Evolutionary conservation across 2,329 filamentous ascomycete species (phyloP).

Genomic region (Alternaria sp.): DNA sequence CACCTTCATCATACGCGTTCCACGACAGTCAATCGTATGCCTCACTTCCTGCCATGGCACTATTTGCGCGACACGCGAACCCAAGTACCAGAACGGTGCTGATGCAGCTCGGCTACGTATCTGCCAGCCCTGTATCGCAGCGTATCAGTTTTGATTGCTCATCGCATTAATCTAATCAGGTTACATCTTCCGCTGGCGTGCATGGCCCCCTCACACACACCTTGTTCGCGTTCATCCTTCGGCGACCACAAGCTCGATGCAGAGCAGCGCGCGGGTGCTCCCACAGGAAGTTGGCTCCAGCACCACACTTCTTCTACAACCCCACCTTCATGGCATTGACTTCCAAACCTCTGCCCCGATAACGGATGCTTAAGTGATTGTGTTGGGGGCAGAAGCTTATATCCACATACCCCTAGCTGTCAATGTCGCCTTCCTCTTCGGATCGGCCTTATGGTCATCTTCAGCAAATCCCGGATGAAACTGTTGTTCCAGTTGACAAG

Average conservation of each 20-base stretch:
- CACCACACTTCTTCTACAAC: not conserved
- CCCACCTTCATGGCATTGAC: not conserved
- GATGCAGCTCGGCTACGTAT: constrained; percentile 36
- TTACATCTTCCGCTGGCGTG: constrained; percentile 44
- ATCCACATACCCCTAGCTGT: not conserved
- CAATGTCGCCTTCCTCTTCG: constrained; percentile 6
- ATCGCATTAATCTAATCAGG: constrained; percentile 42
- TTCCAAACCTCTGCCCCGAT: not conserved
- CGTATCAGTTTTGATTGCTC: constrained; percentile 37
- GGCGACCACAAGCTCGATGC: constrained; percentile 5
- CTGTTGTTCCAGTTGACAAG: constrained; percentile 1
- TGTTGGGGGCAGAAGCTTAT: constrained; percentile 1
- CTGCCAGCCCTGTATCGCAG: constrained; percentile 31
- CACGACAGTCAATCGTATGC: constrained; percentile 20
- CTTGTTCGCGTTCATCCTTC: constrained; percentile 6
- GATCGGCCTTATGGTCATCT: constrained; percentile 10
- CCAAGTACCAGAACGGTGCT: constrained; percentile 35
- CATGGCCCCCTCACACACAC: constrained; percentile 28
- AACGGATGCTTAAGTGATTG: not conserved
- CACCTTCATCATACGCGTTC: constrained; percentile 11
- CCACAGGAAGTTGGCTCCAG: not conserved
- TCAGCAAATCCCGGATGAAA: constrained; percentile 14
- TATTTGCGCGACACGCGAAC: constrained; percentile 30
- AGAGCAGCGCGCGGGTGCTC: constrained; percentile 6
- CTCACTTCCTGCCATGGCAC: constrained; percentile 33